Conservation (phyloP, 2,329 filamentous ascomycete genomes). For the Fusarium pseudonygamai region DNA sequence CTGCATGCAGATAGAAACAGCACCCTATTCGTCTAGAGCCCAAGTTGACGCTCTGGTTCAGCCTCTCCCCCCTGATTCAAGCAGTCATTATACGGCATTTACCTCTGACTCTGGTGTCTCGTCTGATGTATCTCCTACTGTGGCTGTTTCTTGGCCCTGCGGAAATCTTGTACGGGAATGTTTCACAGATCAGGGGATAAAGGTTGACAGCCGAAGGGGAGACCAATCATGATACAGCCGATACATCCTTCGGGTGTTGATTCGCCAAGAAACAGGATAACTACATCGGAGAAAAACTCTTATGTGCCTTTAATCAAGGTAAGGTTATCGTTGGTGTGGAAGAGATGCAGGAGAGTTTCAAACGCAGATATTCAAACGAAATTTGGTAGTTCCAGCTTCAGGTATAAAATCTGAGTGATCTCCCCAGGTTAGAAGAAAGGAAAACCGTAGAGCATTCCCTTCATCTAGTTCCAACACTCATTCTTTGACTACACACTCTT, state of each 20-base stretch:
- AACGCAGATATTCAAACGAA: neutral
- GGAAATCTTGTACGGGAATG: constrained; percentile 11
- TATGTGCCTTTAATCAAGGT: constrained; percentile 9
- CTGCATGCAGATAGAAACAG: neutral
- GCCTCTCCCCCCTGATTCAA: constrained; percentile 17
- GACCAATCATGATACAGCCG: constrained; percentile 36
- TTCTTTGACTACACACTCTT: constrained; percentile 19
- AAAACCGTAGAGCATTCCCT: neutral
- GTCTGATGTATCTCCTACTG: neutral
- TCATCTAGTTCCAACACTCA: neutral
- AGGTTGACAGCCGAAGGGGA: constrained; percentile 18
- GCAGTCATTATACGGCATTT: neutral
- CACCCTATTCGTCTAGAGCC: constrained; percentile 4
- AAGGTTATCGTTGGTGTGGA: constrained; percentile 26
- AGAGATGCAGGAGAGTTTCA: neutral
- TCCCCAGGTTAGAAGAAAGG: neutral
- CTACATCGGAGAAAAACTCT: constrained; percentile 3
- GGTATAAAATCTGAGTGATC: constrained; percentile 20
- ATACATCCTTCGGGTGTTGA: constrained; percentile 29
- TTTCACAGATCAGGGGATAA: constrained; percentile 21
- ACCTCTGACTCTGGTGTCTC: neutral
- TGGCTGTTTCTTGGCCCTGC: constrained; percentile 25
- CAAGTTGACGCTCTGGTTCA: constrained; percentile 6
- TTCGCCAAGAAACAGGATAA: neutral
- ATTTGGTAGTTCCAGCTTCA: too few species aligned